Evolutionary conservation across 129 eudicot species (phyloP), one percentile per base, ranked within the genome.

Genomic region (Artemisia tridentata): DNA sequence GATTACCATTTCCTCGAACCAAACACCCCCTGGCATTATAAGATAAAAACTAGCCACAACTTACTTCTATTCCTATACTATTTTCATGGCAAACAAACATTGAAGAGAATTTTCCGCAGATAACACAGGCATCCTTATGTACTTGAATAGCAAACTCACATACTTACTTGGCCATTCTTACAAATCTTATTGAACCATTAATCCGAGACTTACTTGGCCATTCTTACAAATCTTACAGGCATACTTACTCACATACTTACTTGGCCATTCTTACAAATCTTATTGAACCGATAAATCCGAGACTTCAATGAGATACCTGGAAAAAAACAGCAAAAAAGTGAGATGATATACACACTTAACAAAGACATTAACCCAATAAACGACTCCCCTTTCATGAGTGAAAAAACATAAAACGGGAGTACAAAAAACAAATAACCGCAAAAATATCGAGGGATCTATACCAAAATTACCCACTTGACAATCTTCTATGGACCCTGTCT

Each of bases 231-330:
- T 60, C 38, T 10, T 21, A 5, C n/a, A n/a, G n/a, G n/a, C n/a
- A n/a, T n/a, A n/a, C 0, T 20, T 20, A 49, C 14, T 62, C 12
- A 61, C 1, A 48, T 38, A 8, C 45, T 38, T 38, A 13, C 9
- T 62, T 49, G 23, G 11, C 45, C 11, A 29, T 47, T 23, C 61
- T 56, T 27, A 17, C 59, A n/a, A 3, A 51, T 60, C 38, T 10
- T 21, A 5, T 68, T 3, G 19, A 68, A 49, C 63, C 34, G 11
- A 61, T 4, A 4, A 58, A 34, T 16, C 76, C 72, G 31, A 59
- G 18, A 57, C 5, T 21, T 71, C 72, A 70, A 46, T 13, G 27
- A 71, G 19, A 31, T 11, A 63, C 81, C 81, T 71, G 77, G 43
- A 52, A 4, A 65, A 38, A 70, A 57, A 43, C 45, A 38, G 64